Percentiles rank a stretch among this genome's conserved stretches.
These are phyloP conservation scores for Yamadazyma tumulicola DNA, from an alignment of 805 yeast genomes.

Conservation along the genomic window DNA sequence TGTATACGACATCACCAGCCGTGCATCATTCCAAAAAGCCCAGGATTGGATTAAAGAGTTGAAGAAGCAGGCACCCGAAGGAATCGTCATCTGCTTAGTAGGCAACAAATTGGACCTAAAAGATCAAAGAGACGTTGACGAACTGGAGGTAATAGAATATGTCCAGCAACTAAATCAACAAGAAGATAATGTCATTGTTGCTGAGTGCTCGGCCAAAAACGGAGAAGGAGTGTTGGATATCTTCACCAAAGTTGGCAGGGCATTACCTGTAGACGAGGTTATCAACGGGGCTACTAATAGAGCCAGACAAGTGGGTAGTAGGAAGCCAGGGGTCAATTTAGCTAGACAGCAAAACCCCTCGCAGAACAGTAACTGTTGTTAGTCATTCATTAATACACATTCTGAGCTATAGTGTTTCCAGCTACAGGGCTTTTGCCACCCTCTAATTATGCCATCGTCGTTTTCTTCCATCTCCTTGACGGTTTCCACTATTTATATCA, in stretches of 20 bases:
- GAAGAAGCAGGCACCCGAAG: conserved; percentile 73
- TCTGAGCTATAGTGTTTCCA: too few species aligned
- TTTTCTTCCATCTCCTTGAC: not conserved
- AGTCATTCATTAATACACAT: too few species aligned
- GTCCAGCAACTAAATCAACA: conserved; percentile 36
- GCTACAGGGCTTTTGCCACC: too few species aligned
- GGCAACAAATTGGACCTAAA: conserved; percentile 73
- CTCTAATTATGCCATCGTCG: too few species aligned
- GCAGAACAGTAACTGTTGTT: conserved; percentile 26
- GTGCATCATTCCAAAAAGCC: conserved; percentile 65
- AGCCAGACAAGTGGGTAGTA: conserved; percentile 21
- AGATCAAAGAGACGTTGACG: conserved; percentile 42
- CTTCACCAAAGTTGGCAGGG: conserved; percentile 36
- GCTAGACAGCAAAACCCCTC: conserved; percentile 23
- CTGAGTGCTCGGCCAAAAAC: conserved; percentile 44
- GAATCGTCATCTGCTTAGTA: conserved; percentile 76
- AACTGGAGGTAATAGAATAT: conserved; percentile 47
- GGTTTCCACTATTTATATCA: not conserved
- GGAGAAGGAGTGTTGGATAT: conserved; percentile 44
- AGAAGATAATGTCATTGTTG: conserved; percentile 38
- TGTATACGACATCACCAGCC: conserved; percentile 71
- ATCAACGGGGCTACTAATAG: conserved; percentile 21
- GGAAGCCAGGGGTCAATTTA: conserved; percentile 36
- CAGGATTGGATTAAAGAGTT: conserved; percentile 76
- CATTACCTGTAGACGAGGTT: conserved; percentile 41